phyloP scores from a whole-genome alignment of 2,329 filamentous ascomycete genomes.

The Knufia fluminis region DNA sequence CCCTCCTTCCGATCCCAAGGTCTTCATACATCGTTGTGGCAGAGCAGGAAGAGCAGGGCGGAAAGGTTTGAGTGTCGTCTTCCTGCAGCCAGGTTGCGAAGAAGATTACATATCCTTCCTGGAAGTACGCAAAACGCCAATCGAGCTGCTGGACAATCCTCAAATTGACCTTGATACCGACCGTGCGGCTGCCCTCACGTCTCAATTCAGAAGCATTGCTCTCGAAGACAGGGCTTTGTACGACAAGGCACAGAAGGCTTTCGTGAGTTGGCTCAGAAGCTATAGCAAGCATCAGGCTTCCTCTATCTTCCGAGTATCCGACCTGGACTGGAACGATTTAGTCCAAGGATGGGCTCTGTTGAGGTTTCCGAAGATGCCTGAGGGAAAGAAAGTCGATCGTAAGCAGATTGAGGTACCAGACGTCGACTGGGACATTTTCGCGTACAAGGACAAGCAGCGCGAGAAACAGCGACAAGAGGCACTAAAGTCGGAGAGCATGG shows the following conservation, averaged over 20 bases:
- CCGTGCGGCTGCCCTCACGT: slow-evolving; percentile 50
- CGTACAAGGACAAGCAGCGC: slow-evolving; percentile 62
- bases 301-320: slow-evolving; percentile 76
- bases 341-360: slow-evolving; percentile 79
- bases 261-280: slow-evolving; percentile 85
- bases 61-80: slow-evolving; percentile 72
- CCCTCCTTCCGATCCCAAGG: slow-evolving; percentile 78
- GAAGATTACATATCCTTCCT: slow-evolving; percentile 86
- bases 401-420: slow-evolving; percentile 55
- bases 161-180: slow-evolving; percentile 48
- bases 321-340: slow-evolving; percentile 77
- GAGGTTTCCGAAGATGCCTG: slow-evolving; percentile 86
- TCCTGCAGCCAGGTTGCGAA: slow-evolving; percentile 76
- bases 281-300: slow-evolving; percentile 86
- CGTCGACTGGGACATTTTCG: slow-evolving; percentile 58
- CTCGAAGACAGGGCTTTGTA: slow-evolving; percentile 58
- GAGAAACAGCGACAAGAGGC: slow-evolving; percentile 56
- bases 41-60: slow-evolving; percentile 55
- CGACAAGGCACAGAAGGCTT: slow-evolving; percentile 82
- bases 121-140: slow-evolving; percentile 76
- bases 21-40: slow-evolving; percentile 58
- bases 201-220: slow-evolving; percentile 51
- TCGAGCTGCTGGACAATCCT: slow-evolving; percentile 53
- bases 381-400: slow-evolving; percentile 64
- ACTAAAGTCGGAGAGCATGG: slow-evolving; percentile 39